These are phyloP conservation scores for Gymnopilus junonius DNA, from an alignment of 768 basidiomycete genomes.

Conservation along the genomic window DNA sequence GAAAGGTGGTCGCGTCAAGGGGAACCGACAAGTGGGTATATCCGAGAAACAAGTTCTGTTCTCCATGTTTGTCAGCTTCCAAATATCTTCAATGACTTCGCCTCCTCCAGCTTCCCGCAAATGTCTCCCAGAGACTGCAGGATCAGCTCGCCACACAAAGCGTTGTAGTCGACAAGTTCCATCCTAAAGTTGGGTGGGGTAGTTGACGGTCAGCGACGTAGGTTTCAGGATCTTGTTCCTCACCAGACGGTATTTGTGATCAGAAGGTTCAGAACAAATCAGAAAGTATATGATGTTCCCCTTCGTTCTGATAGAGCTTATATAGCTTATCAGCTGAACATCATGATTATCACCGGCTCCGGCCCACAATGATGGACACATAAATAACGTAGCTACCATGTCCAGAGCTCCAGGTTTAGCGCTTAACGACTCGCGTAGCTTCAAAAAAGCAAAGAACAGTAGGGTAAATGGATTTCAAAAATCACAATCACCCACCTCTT, in stretches of 20 bases:
- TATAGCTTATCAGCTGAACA: not conserved
- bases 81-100: conserved; percentile 24
- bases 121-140: conserved; percentile 14
- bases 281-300: no score
- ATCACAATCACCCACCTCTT: no score
- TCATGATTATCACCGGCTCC: no score
- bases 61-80: conserved; percentile 26
- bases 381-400: no score
- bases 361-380: no score
- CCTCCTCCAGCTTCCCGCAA: conserved; percentile 23
- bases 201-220: not conserved
- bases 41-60: conserved; percentile 25
- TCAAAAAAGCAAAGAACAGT: no score
- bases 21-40: conserved; percentile 11
- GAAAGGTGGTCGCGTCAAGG: conserved; percentile 6
- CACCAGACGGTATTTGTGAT: no score
- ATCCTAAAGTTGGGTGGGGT: not conserved
- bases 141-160: conserved; percentile 18
- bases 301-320: not conserved
- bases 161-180: conserved; percentile 18
- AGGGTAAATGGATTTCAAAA: no score
- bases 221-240: not conserved
- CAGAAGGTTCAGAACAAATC: no score
- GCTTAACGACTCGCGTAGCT: no score
- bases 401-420: no score